Percentiles rank a stretch among this genome's conserved stretches.
phyloP scores from a whole-genome alignment of 495 filamentous ascomycete species.

The Penicillium manginii region DNA sequence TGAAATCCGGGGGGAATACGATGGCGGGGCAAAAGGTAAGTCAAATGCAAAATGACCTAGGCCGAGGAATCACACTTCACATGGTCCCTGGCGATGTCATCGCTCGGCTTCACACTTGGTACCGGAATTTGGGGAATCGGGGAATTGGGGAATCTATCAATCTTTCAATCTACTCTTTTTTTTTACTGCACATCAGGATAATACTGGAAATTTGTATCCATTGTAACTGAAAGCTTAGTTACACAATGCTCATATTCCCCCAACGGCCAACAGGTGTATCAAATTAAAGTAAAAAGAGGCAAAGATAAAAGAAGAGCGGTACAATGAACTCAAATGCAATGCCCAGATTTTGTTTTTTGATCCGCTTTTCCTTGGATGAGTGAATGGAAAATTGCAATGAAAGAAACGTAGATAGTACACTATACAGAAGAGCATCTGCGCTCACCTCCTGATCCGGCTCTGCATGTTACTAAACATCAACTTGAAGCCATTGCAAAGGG shows the following conservation, averaged over 20 bases:
- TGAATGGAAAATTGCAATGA: constrained; percentile 2
- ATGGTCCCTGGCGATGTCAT: too few species aligned
- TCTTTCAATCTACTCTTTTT: background rate
- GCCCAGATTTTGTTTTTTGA: constrained; percentile 17
- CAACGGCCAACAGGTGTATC: constrained; percentile 32
- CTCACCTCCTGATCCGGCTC: constrained; percentile 29
- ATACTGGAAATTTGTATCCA: background rate
- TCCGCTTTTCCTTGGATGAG: constrained; percentile 15
- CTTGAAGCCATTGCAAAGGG: constrained; percentile 89
- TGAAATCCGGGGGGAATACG: constrained; percentile 11
- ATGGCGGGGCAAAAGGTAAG: background rate
- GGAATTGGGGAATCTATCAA: too few species aligned
- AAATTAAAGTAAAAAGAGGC: constrained; percentile 23
- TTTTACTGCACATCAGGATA: background rate
- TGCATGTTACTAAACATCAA: constrained; percentile 62
- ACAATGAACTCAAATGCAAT: constrained; percentile 24
- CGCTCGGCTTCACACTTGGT: too few species aligned
- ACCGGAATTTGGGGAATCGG: too few species aligned
- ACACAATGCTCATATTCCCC: constrained; percentile 26
- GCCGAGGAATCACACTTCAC: constrained; percentile 19
- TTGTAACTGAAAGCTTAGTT: constrained; percentile 24
- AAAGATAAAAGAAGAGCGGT: background rate
- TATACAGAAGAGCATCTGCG: constrained; percentile 24
- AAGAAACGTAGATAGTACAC: constrained; percentile 28
- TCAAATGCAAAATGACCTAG: constrained; percentile 22